Percentiles rank a stretch among this genome's conserved stretches.
Conservation (phyloP, 2,329 filamentous ascomycete species). For the Hypomyces perniciosus region DNA sequence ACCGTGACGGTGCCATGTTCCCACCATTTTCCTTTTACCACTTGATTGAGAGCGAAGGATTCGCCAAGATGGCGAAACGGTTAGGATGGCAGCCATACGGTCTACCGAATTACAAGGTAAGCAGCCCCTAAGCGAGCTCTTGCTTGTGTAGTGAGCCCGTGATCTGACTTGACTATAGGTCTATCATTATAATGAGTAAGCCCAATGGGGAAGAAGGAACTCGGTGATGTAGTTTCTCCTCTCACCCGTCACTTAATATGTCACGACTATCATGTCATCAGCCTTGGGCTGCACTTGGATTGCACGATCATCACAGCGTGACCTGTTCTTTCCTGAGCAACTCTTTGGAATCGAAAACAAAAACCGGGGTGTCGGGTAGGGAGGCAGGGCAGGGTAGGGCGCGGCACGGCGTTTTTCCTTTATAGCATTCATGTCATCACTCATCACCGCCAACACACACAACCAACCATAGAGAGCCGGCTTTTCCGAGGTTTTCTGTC, state of each 20-base stretch:
- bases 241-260: neutral
- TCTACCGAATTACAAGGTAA: constrained; percentile 94
- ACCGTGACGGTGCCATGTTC: constrained; percentile 97
- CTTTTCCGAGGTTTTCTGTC: neutral
- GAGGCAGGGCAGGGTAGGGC: constrained; percentile 6
- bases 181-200: constrained; percentile 83
- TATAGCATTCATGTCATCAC: constrained; percentile 5
- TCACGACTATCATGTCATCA: constrained; percentile 15
- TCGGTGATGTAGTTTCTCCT: neutral
- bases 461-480: neutral
- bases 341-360: constrained; percentile 3
- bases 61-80: constrained; percentile 91
- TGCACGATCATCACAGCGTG: neutral
- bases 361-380: constrained; percentile 7
- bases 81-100: constrained; percentile 81
- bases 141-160: neutral
- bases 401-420: constrained; percentile 4
- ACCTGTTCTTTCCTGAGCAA: constrained; percentile 1
- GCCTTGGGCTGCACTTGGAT: constrained; percentile 4
- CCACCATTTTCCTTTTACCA: constrained; percentile 95
- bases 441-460: neutral
- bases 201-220: neutral
- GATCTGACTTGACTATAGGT: constrained; percentile 52
- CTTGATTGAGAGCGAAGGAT: constrained; percentile 95
- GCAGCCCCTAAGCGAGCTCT: constrained; percentile 21